Conservation (phyloP, 2,329 filamentous ascomycete species). For the Talaromyces funiculosus region DNA sequence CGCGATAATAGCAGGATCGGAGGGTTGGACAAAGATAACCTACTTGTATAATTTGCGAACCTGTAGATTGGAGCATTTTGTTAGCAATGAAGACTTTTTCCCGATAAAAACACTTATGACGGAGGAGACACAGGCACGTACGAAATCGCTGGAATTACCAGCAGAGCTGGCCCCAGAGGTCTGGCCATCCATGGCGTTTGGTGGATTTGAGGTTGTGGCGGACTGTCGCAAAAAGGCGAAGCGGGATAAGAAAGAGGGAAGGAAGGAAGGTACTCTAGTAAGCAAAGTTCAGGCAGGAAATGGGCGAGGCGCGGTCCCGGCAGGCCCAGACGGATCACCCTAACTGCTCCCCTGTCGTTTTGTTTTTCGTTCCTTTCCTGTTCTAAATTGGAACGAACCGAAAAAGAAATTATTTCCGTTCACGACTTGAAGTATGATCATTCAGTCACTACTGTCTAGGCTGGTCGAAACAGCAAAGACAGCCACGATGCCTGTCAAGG, state of each 20-base stretch:
- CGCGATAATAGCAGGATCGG: constrained; percentile 10
- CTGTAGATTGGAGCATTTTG: constrained; percentile 41
- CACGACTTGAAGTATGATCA: too few relatives aligned
- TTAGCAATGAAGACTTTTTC: background rate
- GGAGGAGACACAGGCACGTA: constrained; percentile 35
- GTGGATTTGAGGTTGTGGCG: constrained; percentile 10
- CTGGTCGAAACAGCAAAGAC: too few relatives aligned
- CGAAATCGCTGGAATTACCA: constrained; percentile 94
- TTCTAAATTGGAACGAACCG: background rate
- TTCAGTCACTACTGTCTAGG: background rate
- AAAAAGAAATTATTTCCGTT: too few relatives aligned
- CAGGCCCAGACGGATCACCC: constrained; percentile 8
- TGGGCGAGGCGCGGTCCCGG: constrained; percentile 8
- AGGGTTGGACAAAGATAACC: constrained; percentile 26
- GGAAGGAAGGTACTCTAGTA: too few relatives aligned
- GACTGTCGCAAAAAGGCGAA: constrained; percentile 29
- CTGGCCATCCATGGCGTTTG: constrained; percentile 42
- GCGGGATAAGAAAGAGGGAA: constrained; percentile 1
- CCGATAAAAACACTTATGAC: background rate
- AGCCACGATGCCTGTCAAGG: background rate
- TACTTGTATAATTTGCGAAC: constrained; percentile 99
- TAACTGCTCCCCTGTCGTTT: background rate
- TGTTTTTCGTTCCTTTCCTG: background rate
- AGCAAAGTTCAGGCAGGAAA: too few relatives aligned
- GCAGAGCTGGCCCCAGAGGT: constrained; percentile 43